phyloP scores from a whole-genome alignment of 768 basidiomycete genomes.

The Amanita molliuscula region DNA sequence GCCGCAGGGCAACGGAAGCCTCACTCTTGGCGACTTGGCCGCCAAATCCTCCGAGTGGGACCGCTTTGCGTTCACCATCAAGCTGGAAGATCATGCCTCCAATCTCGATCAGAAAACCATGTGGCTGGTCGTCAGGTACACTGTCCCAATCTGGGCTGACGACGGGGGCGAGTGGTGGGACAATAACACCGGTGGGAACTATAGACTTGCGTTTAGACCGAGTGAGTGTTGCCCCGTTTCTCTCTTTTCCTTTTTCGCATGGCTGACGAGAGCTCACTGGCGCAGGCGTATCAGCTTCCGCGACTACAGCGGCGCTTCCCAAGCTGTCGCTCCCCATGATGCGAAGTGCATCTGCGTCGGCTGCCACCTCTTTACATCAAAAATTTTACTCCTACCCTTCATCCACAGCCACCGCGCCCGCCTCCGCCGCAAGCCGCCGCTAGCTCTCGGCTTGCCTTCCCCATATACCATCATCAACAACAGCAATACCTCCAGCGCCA shows the following conservation, averaged over 20 bases:
- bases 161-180: slow-evolving; percentile 76
- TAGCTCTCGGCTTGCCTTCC: slow-evolving; percentile 4
- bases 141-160: slow-evolving; percentile 10
- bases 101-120: slow-evolving; percentile 41
- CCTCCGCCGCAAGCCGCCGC: background rate
- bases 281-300: no score
- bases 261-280: background rate
- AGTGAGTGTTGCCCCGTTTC: background rate
- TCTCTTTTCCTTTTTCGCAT: background rate
- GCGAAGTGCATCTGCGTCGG: background rate
- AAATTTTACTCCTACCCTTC: slow-evolving; percentile 6
- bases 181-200: slow-evolving; percentile 74
- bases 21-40: slow-evolving; percentile 10
- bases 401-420: background rate
- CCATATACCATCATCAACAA: slow-evolving; percentile 3
- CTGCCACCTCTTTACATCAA: slow-evolving; percentile 2
- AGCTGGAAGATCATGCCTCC: slow-evolving; percentile 60
- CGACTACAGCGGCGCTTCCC: slow-evolving; percentile 7
- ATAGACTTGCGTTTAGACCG: slow-evolving; percentile 55
- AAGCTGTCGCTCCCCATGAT: slow-evolving; percentile 1
- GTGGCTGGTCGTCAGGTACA: slow-evolving; percentile 52
- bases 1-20: background rate
- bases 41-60: slow-evolving; percentile 32
- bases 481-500: background rate
- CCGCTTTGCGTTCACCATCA: slow-evolving; percentile 49